Base-by-base conservation (phyloP, 495 filamentous ascomycete genomes). In the Aspergillus haitiensis region DNA sequence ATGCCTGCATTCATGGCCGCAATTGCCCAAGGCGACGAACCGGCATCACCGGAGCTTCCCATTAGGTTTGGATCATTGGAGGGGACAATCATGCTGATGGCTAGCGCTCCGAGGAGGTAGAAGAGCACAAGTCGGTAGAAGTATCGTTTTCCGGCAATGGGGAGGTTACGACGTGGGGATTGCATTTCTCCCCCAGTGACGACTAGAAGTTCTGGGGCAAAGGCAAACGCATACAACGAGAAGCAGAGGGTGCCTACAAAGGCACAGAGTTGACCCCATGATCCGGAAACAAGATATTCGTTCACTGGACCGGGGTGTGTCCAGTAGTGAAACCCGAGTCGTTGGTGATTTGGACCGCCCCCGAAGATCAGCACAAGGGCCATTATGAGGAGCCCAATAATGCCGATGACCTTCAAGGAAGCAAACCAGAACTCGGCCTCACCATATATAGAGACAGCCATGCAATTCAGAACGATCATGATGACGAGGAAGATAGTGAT, bases 11-110 rank as follows among this genome's bases (percentile, higher is more conserved):
- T 55, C 8, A 6, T 21, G 15, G 40, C n/a, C 7, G 52, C 52
- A 10, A 55, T 55, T 2, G 31, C 37, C 36, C 37, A 55, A 1
- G 52, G 52, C 8, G 37, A 45, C 1, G 36, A 15, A 18, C 36
- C 52, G 5, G 40, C 52, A 39, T 40, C 40, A 18, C 37, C n/a
- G 52, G 52, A 44, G 5, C 6, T 18, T 0, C 52, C 52, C 1
- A 55, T 36, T 1, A 55, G 37, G 1, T 31, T 9, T 2, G 52
- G 52, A 36, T 42, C 18, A 9, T 12, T 31, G 37, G 37, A 55
- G 10, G 52, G 52, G 15, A 55, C 52, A 36, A 55, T 37, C 16
- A 55, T 37, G 16, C 36, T 55, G 15, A 55, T 55, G 36, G 40
- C 37, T 7, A 55, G 36, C 36, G 40, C 40, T 15, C 36, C 37